Base-by-base conservation (phyloP, 2,329 filamentous ascomycete genomes). In the Botrytis porri region DNA sequence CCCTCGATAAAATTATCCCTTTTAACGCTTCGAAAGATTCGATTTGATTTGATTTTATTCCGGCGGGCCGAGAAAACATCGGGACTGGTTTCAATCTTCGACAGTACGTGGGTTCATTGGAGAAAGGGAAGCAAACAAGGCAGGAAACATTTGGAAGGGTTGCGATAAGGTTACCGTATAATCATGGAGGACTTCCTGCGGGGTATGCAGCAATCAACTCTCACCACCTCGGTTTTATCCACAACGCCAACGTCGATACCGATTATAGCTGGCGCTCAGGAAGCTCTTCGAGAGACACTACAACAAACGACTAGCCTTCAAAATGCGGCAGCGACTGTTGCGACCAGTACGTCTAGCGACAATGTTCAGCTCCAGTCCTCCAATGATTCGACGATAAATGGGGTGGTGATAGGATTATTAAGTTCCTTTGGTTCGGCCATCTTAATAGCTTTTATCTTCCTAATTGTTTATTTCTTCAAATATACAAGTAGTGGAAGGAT, bases 371-470 rank as follows among this genome's bases (percentile, higher is more conserved):
- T 61, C 12, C 16, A 69, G 14, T 60, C 70, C 39, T 66, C 29
- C 16, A 71, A 29, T 14, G 77, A 78, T 60, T 85, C 85, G 43
- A 85, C 85, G 78, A 82, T 90, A 77, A 90, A 88, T 76, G 95
- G 95, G 82, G 93, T 98, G 79, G 88, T 98, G 82, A 98, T 99
- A 82, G 96, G 95, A 77, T 90, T 99, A 80, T 87, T 98, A 75
- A 97, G 95, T 57, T 97, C 95, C 22, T 95, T 98, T 83, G 95
- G 94, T 75, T 97, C 95, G 57, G 95, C 95, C 62, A 89, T 93
- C 45, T 86, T 98, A 73, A 94, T 97, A 75, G 91, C 93, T 73
- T 82, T 97, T 75, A 86, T 97, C 73, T 90, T 95, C 78, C 86
- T 92, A 71, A 84, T 96, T 80, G 90, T 98, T 81, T 98, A 97